phyloP scores from a whole-genome alignment of 2,329 filamentous ascomycete genomes.

The Paecilomyces formosus region DNA sequence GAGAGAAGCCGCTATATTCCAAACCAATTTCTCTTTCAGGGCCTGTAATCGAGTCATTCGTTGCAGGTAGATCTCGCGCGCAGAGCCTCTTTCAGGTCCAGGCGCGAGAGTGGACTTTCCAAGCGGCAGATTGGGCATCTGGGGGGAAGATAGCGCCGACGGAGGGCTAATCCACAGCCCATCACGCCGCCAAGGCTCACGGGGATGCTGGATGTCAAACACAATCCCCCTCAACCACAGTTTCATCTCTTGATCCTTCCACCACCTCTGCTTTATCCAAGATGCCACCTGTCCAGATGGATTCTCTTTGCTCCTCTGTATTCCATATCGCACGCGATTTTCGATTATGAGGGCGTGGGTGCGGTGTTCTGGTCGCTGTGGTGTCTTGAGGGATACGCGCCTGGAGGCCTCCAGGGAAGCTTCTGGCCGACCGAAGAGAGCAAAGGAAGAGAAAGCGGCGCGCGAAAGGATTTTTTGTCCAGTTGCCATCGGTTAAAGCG shows the following conservation, averaged over 20 bases:
- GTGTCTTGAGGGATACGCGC: neutral
- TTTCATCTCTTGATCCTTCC: neutral
- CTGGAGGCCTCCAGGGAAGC: neutral
- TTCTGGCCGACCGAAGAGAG: conserved; percentile 4
- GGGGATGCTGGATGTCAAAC: neutral
- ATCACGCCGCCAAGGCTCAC: neutral
- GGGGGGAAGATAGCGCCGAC: neutral
- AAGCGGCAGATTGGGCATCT: neutral
- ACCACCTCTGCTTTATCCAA: neutral
- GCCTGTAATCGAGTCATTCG: neutral
- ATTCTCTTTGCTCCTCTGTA: neutral
- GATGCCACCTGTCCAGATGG: neutral
- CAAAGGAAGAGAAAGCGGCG: conserved; percentile 10
- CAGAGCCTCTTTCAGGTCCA: neutral
- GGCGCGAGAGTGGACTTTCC: neutral
- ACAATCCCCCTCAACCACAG: neutral
- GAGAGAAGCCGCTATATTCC: neutral
- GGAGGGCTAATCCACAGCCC: neutral
- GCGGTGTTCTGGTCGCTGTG: neutral
- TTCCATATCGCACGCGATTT: neutral
- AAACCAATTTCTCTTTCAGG: neutral
- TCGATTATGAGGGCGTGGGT: neutral
- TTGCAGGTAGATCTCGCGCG: neutral
- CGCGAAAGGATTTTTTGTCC: conserved; percentile 24
- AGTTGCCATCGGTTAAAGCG: conserved; percentile 26